A percentile compares a stretch with the other conserved stretches of the same genome.
Conservation (phyloP, 305 asterid genomes). For the Monarda citriodora region DNA sequence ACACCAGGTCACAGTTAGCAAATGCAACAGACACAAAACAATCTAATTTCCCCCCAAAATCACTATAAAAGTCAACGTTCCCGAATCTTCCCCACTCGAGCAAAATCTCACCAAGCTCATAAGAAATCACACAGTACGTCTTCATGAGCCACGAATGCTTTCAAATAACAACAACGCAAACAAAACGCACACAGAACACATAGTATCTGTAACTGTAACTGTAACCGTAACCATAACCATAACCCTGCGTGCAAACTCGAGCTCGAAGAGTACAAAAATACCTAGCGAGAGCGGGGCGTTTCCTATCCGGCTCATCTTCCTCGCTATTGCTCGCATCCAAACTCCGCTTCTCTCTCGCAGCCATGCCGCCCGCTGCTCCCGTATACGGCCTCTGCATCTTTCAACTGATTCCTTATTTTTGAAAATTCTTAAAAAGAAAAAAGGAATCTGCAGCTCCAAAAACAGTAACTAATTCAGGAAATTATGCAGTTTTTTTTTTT, state of each 20-base stretch:
- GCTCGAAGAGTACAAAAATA: constrained; percentile 21
- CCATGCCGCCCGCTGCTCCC: constrained; percentile 53
- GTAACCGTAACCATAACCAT: not conserved
- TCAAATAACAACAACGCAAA: constrained; percentile 7
- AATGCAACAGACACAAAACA: not conserved
- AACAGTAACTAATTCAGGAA: constrained; percentile 26
- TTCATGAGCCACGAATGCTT: constrained; percentile 14
- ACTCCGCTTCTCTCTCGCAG: constrained; percentile 72
- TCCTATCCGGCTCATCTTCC: constrained; percentile 86
- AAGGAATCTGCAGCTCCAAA: constrained; percentile 19
- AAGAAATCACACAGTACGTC: not conserved
- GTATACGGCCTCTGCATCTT: constrained; percentile 60
- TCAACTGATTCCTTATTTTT: constrained; percentile 9
- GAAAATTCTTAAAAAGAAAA: not conserved
- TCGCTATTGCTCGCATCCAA: constrained; percentile 61
- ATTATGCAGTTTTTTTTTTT: constrained; percentile 5
- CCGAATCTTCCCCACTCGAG: constrained; percentile 16
- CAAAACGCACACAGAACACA: not conserved
- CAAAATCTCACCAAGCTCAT: constrained; percentile 8
- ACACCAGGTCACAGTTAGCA: constrained; percentile 3
- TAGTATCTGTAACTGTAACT: not conserved
- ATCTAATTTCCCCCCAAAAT: constrained; percentile 7
- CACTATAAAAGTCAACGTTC: constrained; percentile 36
- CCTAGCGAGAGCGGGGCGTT: constrained; percentile 99
- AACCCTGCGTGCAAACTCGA: constrained; percentile 4